phyloP scores from a whole-genome alignment of 495 filamentous ascomycete genomes.

The Parathielavia hyrcaniae region DNA sequence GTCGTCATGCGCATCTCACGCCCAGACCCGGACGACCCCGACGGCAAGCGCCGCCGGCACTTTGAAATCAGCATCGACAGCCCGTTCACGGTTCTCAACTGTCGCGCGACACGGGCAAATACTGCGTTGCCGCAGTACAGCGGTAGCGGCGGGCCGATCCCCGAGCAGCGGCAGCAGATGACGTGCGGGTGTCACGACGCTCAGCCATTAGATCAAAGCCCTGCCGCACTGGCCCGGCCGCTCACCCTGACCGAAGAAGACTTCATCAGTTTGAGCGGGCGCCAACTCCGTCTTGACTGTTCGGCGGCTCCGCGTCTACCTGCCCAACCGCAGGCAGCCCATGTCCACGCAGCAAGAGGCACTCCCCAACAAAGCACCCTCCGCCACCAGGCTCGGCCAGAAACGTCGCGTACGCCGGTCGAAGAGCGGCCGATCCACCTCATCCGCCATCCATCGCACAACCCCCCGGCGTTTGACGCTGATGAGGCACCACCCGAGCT shows the following conservation, averaged over 20 bases:
- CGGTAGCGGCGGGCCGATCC: conserved; percentile 48
- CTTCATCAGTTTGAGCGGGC: conserved; percentile 9
- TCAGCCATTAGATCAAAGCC: conserved; percentile 38
- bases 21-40: conserved; percentile 70
- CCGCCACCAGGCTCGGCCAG: conserved; percentile 21
- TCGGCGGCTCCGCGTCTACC: conserved; percentile 14
- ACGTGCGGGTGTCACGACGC: conserved; percentile 78
- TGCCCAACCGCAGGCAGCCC: conserved; percentile 27
- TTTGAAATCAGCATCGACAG: conserved; percentile 99
- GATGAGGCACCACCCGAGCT: conserved; percentile 67
- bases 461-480: conserved; percentile 85
- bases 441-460: conserved; percentile 78
- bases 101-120: conserved; percentile 86
- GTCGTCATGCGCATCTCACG: conserved; percentile 95
- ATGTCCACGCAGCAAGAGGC: conserved; percentile 21
- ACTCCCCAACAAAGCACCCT: conserved; percentile 9
- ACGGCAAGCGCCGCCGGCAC: conserved; percentile 72
- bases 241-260: conserved; percentile 28
- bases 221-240: conserved; percentile 28
- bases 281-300: conserved; percentile 22
- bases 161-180: conserved; percentile 41
- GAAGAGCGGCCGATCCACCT: conserved; percentile 74
- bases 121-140: conserved; percentile 82
- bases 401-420: conserved; percentile 10
- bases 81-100: conserved; percentile 91